Evolutionary conservation across 164 flowering plant genomes (phyloP).

Genomic region (Tetracentron sinense): DNA sequence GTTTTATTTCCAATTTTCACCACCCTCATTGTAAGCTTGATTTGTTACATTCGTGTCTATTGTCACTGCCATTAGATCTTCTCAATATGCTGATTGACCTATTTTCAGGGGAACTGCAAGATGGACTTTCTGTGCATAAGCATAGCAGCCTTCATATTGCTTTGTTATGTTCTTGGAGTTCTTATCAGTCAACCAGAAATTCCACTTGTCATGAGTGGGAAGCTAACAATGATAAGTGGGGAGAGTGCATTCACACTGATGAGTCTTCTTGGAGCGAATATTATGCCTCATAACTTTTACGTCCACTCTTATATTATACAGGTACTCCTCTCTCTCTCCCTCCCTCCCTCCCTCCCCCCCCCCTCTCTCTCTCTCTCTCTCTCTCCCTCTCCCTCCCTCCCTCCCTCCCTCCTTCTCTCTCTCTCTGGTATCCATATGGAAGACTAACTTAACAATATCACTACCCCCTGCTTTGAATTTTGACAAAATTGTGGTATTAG

Average conservation of each 20-base stretch:
- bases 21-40: slow-evolving; percentile 46
- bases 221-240: slow-evolving; percentile 50
- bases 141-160: slow-evolving; percentile 42
- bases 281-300: slow-evolving; percentile 93
- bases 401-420: too few species aligned
- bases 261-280: slow-evolving; percentile 89
- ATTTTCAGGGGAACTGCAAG: slow-evolving; percentile 48
- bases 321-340: slow-evolving; percentile 33
- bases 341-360: background rate
- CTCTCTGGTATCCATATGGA: too few species aligned
- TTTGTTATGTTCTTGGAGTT: slow-evolving; percentile 55
- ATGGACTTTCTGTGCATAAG: slow-evolving; percentile 39
- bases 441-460: too few species aligned
- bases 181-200: slow-evolving; percentile 63
- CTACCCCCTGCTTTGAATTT: too few species aligned
- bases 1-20: slow-evolving; percentile 61
- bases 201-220: slow-evolving; percentile 51
- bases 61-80: background rate
- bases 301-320: slow-evolving; percentile 83
- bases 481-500: too few species aligned
- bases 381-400: too few species aligned
- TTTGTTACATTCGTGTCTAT: slow-evolving; percentile 1
- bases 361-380: background rate
- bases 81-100: slow-evolving; percentile 3
- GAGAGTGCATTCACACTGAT: slow-evolving; percentile 73